Conservation (phyloP, 2,329 filamentous ascomycete species). For the Neurospora sp. region DNA sequence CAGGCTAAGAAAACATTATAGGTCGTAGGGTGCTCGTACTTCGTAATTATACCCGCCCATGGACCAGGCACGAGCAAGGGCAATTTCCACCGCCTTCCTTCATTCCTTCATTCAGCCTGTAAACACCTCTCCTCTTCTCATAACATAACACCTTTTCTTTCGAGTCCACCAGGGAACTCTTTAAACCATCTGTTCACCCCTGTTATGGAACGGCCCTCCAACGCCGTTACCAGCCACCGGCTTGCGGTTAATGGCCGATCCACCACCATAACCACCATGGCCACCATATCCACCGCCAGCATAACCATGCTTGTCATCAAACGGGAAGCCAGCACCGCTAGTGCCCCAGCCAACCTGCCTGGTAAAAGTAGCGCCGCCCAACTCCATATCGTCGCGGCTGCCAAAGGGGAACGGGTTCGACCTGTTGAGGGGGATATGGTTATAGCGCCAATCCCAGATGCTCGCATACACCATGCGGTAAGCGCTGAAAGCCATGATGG, state of each 20-base stretch:
- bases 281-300: neutral
- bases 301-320: conserved; percentile 1
- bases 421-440: conserved; percentile 53
- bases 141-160: neutral
- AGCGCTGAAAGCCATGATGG: conserved; percentile 51
- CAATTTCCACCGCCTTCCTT: neutral
- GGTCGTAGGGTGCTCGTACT: neutral
- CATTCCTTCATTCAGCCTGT: neutral
- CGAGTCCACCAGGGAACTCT: neutral
- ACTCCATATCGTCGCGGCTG: conserved; percentile 9
- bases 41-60: neutral
- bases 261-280: neutral
- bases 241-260: neutral
- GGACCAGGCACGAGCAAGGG: neutral
- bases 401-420: conserved; percentile 23
- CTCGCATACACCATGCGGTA: conserved; percentile 58
- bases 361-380: conserved; percentile 18
- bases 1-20: neutral
- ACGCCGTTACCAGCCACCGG: neutral
- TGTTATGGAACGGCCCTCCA: neutral
- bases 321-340: neutral
- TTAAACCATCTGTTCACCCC: conserved; percentile 2
- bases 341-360: conserved; percentile 18
- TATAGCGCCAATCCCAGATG: conserved; percentile 59
- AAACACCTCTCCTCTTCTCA: neutral